Base-by-base conservation (phyloP, 163 green algal genomes). In the Volvox carteri region DNA sequence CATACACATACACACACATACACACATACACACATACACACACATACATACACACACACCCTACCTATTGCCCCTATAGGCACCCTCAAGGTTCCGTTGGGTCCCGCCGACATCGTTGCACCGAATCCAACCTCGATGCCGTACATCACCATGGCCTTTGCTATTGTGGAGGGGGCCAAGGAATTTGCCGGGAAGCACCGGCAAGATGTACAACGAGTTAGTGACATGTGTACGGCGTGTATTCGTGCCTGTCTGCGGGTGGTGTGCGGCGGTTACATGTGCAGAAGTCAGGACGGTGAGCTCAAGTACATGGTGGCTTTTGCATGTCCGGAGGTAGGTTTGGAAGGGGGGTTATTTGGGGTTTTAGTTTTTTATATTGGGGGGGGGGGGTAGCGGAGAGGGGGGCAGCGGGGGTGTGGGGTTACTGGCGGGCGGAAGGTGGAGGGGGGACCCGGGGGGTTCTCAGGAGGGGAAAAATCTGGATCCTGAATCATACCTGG, bases 281-380 rank as follows among this genome's bases (percentile, higher is more conserved):
- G 91, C 54, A 84, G 92, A 8, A 28, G 86, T 44, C 90, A 88
- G 86, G 92, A 93, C 62, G 91, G 87, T 23, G 92, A 94, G 56
- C 77, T 95, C 39, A 94, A 94, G 90, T 95, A 95, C 91, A 95
- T 95, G 92, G 74, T 95, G 48, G 86, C 89, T 0, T 94, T 95
- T 70, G 37, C 62, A 14, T 79, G 42, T 5, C 62, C 65, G 33
- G 16, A 74, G 54, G 76, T 84, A 50, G 5, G 58, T 6, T 14
- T n/a, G n/a, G n/a, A n/a, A n/a, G n/a, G n/a, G n/a, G n/a, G n/a
- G n/a, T n/a, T n/a, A n/a, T n/a, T n/a, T n/a, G 48, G 48, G 14
- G 14, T 58, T 14, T 58, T 23, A 58, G 48, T 11, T 11, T 58
- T 58, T 11, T 58, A 14, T 58, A 42, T n/a, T 68, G 58, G 7